These are phyloP conservation scores for Acarospora socialis DNA, from an alignment of 2,329 filamentous ascomycete genomes.

Conservation along the genomic window DNA sequence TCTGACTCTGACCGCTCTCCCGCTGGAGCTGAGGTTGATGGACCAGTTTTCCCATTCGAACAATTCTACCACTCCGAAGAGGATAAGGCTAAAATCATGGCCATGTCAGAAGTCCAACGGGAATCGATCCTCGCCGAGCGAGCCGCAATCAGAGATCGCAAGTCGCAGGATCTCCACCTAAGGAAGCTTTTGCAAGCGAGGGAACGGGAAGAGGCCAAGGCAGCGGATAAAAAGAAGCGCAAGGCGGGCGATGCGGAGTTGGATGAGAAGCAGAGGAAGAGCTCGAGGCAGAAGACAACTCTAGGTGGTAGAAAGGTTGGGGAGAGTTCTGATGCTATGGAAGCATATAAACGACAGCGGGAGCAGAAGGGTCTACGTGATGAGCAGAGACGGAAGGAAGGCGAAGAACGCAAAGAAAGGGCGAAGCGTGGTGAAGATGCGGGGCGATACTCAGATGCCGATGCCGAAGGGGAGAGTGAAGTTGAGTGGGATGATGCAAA, in stretches of 20 bases:
- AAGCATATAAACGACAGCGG: conserved; percentile 48
- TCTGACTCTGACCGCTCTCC: conserved; percentile 58
- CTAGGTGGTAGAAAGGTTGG: conserved; percentile 51
- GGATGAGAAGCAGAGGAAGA: conserved; percentile 63
- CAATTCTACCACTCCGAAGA: conserved; percentile 63
- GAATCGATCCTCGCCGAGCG: conserved; percentile 84
- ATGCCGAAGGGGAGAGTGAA: conserved; percentile 61
- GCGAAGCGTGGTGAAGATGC: conserved; percentile 50
- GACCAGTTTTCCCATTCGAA: conserved; percentile 57
- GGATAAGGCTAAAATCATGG: conserved; percentile 68
- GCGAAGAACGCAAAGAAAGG: conserved; percentile 32
- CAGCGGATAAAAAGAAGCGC: conserved; percentile 45
- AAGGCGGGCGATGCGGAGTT: conserved; percentile 67
- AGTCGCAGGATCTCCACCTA: conserved; percentile 68
- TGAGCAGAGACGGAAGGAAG: conserved; percentile 31
- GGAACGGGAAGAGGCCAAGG: conserved; percentile 44
- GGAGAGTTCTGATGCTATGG: conserved; percentile 58
- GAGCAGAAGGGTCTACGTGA: conserved; percentile 42
- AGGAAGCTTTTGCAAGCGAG: conserved; percentile 60
- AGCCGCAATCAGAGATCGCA: conserved; percentile 64
- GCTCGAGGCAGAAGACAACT: conserved; percentile 55
- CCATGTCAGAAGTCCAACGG: conserved; percentile 76
- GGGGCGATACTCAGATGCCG: conserved; percentile 43
- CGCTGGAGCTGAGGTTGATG: conserved; percentile 27
- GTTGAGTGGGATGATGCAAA: conserved; percentile 57